A percentile compares a stretch with the other conserved stretches of the same genome.
Conservation (phyloP, 768 basidiomycete genomes). For the Suillus discolor region DNA sequence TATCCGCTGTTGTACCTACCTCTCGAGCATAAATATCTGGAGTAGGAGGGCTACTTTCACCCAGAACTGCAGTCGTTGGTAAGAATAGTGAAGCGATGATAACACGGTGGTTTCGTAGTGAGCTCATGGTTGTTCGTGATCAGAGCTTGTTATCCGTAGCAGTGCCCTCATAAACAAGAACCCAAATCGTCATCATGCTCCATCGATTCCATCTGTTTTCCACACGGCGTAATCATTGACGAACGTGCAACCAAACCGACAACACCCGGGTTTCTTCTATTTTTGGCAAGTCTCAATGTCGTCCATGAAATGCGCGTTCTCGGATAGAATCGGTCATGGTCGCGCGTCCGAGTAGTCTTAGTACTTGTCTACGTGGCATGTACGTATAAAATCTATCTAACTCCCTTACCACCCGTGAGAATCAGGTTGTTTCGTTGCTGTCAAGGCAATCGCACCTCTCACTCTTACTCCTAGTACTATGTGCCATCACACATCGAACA, state of each 20-base stretch:
- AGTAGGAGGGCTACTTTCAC: slow-evolving; percentile 53
- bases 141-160: neutral
- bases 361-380: neutral
- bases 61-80: slow-evolving; percentile 69
- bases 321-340: neutral
- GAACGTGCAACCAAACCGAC: slow-evolving; percentile 1
- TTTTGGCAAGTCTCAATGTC: too few species aligned
- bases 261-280: neutral
- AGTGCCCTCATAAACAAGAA: neutral
- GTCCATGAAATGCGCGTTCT: too few species aligned
- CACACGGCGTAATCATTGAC: neutral
- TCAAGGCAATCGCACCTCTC: too few species aligned
- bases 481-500: neutral
- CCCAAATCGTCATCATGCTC: slow-evolving; percentile 1
- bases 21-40: slow-evolving; percentile 39
- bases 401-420: neutral
- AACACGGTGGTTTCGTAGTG: slow-evolving; percentile 71
- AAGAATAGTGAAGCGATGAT: slow-evolving; percentile 87
- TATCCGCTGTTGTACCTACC: slow-evolving; percentile 10
- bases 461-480: too few species aligned
- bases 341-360: too few species aligned
- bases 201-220: neutral
- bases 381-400: neutral
- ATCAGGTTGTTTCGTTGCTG: too few species aligned
- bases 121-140: slow-evolving; percentile 50